Percentiles rank a stretch among this genome's conserved stretches.
These are phyloP conservation scores for Forsythia viridissima DNA, from an alignment of 257 asterid genomes.

Conservation along the genomic window DNA sequence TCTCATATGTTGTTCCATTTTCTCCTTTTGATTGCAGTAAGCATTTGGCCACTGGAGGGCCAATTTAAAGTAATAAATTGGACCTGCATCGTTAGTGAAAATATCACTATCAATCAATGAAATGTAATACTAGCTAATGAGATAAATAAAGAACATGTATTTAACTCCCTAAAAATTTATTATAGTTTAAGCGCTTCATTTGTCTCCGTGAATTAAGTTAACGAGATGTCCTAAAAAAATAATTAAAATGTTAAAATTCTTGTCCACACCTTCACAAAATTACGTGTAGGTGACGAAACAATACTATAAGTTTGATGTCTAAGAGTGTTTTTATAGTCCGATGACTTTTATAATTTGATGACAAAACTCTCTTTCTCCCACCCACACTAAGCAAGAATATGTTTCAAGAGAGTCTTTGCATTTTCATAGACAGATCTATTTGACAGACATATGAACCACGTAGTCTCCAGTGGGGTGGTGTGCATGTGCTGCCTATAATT, in stretches of 20 bases:
- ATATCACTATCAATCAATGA: too few species aligned
- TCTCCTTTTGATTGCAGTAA: too few species aligned
- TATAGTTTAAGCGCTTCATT: not conserved
- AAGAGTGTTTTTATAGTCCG: not conserved
- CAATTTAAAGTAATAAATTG: too few species aligned
- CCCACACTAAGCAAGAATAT: constrained; percentile 23
- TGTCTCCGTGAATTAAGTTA: not conserved
- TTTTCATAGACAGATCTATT: constrained; percentile 50
- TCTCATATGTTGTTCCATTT: too few species aligned
- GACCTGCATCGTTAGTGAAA: too few species aligned
- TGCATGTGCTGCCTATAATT: constrained; percentile 60
- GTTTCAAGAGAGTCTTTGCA: constrained; percentile 40
- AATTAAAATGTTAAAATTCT: too few species aligned
- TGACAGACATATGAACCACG: constrained; percentile 73
- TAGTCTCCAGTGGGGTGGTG: constrained; percentile 53
- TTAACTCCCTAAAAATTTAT: too few species aligned
- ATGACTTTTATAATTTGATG: constrained; percentile 45
- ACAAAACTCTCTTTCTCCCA: not conserved
- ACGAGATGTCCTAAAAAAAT: not conserved
- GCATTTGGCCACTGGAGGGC: too few species aligned
- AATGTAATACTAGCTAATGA: too few species aligned
- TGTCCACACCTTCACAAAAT: not conserved
- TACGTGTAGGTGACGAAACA: not conserved
- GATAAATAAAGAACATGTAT: too few species aligned
- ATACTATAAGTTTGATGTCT: not conserved